Conservation (phyloP, 2,329 filamentous ascomycete genomes). For the Aspergillus udagawae region DNA sequence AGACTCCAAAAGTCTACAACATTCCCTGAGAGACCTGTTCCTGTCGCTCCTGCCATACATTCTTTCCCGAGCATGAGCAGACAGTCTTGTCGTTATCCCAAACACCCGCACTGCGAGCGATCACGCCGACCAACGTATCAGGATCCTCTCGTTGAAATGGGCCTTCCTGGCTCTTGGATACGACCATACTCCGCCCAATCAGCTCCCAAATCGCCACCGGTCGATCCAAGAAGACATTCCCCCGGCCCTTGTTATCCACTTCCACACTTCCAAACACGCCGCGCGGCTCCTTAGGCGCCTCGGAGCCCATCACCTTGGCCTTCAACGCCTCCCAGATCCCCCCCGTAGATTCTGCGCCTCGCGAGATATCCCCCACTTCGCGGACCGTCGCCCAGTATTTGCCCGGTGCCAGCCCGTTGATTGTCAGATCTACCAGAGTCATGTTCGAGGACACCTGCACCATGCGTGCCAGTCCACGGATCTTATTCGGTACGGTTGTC, state of each 20-base stretch:
- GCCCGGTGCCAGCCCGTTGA: conserved; percentile 76
- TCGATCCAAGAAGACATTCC: conserved; percentile 75
- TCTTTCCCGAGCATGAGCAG: conserved; percentile 96
- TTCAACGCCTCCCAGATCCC: conserved; percentile 67
- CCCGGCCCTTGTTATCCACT: conserved; percentile 71
- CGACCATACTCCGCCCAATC: conserved; percentile 87
- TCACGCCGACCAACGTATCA: conserved; percentile 85
- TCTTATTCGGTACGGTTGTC: conserved; percentile 57
- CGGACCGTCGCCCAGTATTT: conserved; percentile 81
- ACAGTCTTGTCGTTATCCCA: conserved; percentile 99
- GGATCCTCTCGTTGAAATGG: conserved; percentile 67
- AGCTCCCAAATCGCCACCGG: conserved; percentile 90
- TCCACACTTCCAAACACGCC: conserved; percentile 71
- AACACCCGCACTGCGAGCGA: conserved; percentile 92
- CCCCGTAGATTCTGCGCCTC: conserved; percentile 77
- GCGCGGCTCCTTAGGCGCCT: conserved; percentile 41
- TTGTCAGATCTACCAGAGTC: conserved; percentile 82
- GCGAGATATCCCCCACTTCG: conserved; percentile 79
- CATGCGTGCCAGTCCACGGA: conserved; percentile 86
- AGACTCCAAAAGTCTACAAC: conserved; percentile 53
- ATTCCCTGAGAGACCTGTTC: conserved; percentile 89
- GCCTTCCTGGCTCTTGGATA: conserved; percentile 64
- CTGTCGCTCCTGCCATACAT: conserved; percentile 92
- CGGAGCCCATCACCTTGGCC: conserved; percentile 36
- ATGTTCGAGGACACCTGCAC: conserved; percentile 77